Evolutionary conservation across 1,284 basidiomycete genomes (phyloP), one percentile per base, ranked within the genome.

Genomic region (Heterobasidion irregulare): DNA sequence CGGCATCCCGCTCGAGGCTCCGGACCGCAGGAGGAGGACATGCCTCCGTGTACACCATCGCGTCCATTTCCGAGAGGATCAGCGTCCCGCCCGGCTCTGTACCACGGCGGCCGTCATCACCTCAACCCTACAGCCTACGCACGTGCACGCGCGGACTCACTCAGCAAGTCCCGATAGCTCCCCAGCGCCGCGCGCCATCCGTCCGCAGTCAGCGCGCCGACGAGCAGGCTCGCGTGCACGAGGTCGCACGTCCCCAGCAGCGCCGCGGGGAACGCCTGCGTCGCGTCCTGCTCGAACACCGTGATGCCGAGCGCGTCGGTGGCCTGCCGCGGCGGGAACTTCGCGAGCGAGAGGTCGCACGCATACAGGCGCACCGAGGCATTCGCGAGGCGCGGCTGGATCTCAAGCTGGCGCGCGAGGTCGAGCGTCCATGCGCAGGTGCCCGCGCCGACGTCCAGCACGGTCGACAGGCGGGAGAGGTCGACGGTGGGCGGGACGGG

Each of bases 231-330:
- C 32, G 56, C 51, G 18, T 58, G 57, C 3, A 58, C 45, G 9
- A 57, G 16, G 50, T 58, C 57, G 44, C 53, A 58, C 35, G 51
- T 58, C 26, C 36, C 55, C 13, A 44, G 50, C 43, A 56, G 18
- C 19, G 53, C 53, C 3, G 26, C 32, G 10, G 50, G 57, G 49
- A 60, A 58, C 13, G 57, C 57, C 53, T 47, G 49, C 6, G 59
- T 58, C 26, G 53, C 50, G 41, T 60, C 59, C 18, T 56, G 57
- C 51, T 58, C 49, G 49, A 60, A 60, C 6, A 55, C 50, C 41
- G 12, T 55, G 41, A 60, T 45, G 0, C 53, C 47, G 6, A 55
- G 8, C 16, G 8, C 15, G 16, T 58, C 57, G 12, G 47, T 38
- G 9, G 16, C 9, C 15, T 52, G 2, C 36, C n/a, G 32, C 18